Evolutionary conservation across 2,329 filamentous ascomycete genomes (phyloP).

Genomic region (Ascochyta viciae-villosae): DNA sequence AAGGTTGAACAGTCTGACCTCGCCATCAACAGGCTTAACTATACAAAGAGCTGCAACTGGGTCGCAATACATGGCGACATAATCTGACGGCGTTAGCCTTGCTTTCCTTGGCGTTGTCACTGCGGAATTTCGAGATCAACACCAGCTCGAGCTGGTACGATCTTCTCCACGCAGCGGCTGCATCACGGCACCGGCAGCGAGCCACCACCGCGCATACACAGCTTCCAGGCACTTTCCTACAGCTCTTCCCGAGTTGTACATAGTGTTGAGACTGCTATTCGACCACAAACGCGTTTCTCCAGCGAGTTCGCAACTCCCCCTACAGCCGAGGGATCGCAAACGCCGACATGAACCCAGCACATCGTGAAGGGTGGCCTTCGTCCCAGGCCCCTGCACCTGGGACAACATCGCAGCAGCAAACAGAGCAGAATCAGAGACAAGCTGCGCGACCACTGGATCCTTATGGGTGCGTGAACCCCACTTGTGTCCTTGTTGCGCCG

Average conservation of each 20-base stretch:
- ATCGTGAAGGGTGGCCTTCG: conserved; percentile 51
- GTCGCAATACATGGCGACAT: conserved; percentile 31
- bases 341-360: conserved; percentile 51
- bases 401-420: conserved; percentile 45
- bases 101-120: conserved; percentile 20
- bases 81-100: conserved; percentile 18
- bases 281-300: conserved; percentile 26
- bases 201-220: conserved; percentile 23
- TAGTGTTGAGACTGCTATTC: conserved; percentile 13
- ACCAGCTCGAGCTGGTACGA: conserved; percentile 34
- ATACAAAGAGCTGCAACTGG: conserved; percentile 15
- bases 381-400: conserved; percentile 57
- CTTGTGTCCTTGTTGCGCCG: conserved; percentile 11
- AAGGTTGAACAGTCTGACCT: conserved; percentile 9
- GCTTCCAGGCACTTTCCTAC: conserved; percentile 3
- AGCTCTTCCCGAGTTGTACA: conserved; percentile 29
- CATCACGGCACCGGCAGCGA: conserved; percentile 20
- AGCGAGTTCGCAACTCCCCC: conserved; percentile 23
- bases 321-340: conserved; percentile 39
- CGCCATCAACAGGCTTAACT: conserved; percentile 7
- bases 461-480: conserved; percentile 43
- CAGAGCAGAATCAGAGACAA: conserved; percentile 45
- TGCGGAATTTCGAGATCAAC: conserved; percentile 19
- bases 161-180: conserved; percentile 31
- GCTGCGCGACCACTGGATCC: conserved; percentile 43